Base-by-base conservation (phyloP, 169 alveolate genomes). In the Theileria orientalis region DNA sequence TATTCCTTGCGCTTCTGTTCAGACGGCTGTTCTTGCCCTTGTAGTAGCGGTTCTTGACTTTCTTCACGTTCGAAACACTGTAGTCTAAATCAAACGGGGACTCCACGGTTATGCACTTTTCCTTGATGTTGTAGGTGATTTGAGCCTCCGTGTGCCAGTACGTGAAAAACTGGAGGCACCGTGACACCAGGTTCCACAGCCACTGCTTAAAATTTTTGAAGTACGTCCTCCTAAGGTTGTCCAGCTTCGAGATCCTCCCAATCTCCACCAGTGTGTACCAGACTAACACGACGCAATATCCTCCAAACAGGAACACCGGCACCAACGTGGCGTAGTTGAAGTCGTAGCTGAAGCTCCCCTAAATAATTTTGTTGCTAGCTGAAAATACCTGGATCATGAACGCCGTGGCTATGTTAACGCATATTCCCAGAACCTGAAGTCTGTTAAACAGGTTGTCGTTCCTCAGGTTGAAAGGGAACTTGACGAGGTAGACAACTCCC, bases 291-390 rank as follows among this genome's bases (percentile, higher is more conserved):
- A 66, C 41, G 9, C 69, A 30, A 47, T 70, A 71, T 16, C 54
- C 61, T 30, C 62, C 33, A 32, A 67, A 19, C 3, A 69, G 71
- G 21, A 40, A 37, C 49, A 79, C 3, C 3, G 87, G 87, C 16
- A 44, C 23, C 61, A 71, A 0, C 0, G 78, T 57, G 23, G 41
- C 67, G 67, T 70, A 54, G 67, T 79, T 41, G 62, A 79, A 59
- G 73, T 79, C 87, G 62, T 66, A 79, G 60, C 76, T 72, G 63
- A 71, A 79, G 40, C 87, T 71, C 6, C 87, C 87, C 66, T 56
- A 23, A 1, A 23, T 29, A 27, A 23, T 56, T 56, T n/a, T 6
- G 1, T 56, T 40, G 21, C 7, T 8, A 27, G 21, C 66, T 56
- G 5, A 7, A 37, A 27, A 27, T 27, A 56, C 66, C 42, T 67